These are phyloP conservation scores for Penicillium digitatum DNA, from an alignment of 2,329 filamentous ascomycete species.

Conservation along the genomic window DNA sequence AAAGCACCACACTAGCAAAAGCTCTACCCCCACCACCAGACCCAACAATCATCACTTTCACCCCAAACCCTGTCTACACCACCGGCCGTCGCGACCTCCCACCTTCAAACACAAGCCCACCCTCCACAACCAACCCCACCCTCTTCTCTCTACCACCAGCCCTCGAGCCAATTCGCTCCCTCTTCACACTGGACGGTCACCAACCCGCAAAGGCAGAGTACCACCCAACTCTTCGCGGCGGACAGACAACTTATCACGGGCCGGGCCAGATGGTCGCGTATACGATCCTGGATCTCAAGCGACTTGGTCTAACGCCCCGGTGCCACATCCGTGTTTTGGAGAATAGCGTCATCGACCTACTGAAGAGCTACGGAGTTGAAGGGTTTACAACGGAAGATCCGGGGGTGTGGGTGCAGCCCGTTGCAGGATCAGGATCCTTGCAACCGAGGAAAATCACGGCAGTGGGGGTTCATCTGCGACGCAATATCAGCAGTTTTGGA, in stretches of 20 bases:
- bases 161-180: slow-evolving; percentile 37
- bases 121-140: slow-evolving; percentile 31
- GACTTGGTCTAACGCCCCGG: slow-evolving; percentile 64
- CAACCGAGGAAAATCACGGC: slow-evolving; percentile 70
- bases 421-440: slow-evolving; percentile 1
- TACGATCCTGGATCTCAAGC: slow-evolving; percentile 76
- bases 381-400: slow-evolving; percentile 69
- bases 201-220: slow-evolving; percentile 54
- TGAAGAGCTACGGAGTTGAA: slow-evolving; percentile 57
- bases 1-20: slow-evolving; percentile 9
- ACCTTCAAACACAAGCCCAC: slow-evolving; percentile 35
- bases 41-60: slow-evolving; percentile 76
- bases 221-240: slow-evolving; percentile 71
- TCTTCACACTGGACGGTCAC: slow-evolving; percentile 25
- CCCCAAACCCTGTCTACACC: slow-evolving; percentile 79
- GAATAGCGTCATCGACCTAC: slow-evolving; percentile 64
- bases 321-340: slow-evolving; percentile 78
- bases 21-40: slow-evolving; percentile 48
- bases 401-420: slow-evolving; percentile 70
- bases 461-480: slow-evolving; percentile 82
- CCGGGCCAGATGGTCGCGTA: slow-evolving; percentile 92
- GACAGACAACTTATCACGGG: slow-evolving; percentile 91
- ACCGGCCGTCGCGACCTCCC: slow-evolving; percentile 74
- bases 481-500: slow-evolving; percentile 80
- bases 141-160: slow-evolving; percentile 39